Evolutionary conservation across 805 yeast genomes (phyloP), one percentile per base, ranked within the genome.

Genomic region (Cyberlindnera euphorbiae): DNA sequence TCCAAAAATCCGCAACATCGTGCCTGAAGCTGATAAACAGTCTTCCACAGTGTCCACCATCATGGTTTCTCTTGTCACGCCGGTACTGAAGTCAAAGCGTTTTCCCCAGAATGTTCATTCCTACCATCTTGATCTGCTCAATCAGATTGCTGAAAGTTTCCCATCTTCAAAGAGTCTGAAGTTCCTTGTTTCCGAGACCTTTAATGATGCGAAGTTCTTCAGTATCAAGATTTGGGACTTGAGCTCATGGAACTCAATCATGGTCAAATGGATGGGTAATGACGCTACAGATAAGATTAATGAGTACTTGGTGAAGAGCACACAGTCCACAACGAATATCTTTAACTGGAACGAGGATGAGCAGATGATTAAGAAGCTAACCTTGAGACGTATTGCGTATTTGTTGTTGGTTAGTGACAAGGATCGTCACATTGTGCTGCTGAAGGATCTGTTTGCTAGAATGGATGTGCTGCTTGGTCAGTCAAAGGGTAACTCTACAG

Each of bases 281-380:
- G 93, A 82, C 39, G 72, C 73, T 26, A 35, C 34, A 30, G 88
- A 79, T 4, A 74, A 73, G 30, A 52, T 82, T 36, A 49, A 53
- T 2, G 90, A 82, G 11, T 57, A 77, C 30, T 49, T 75, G 25
- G 37, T 49, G 14, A 58, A 62, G 29, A 17, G 39, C 23, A 67
- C 69, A 35, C 72, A 79, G 4, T 63, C 77, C 16, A 62, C 45
- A 1, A 67, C 79, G 1, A 71, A 82, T 3, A 39, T 44, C 13
- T 77, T 79, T 15, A 63, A 83, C 5, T 86, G 85, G 59, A 79
- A 73, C 25, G 81, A 89, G 78, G 80, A 77, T 42, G 93, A 83
- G 47, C 66, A 73, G 11, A 71, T 71, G 25, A 60, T 63, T 17
- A 76, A 77, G 44, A 60, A 69, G 3, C 61, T 64, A 42, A 73